Conservation (phyloP, 768 basidiomycete species). For the Sarcodon sp. region DNA sequence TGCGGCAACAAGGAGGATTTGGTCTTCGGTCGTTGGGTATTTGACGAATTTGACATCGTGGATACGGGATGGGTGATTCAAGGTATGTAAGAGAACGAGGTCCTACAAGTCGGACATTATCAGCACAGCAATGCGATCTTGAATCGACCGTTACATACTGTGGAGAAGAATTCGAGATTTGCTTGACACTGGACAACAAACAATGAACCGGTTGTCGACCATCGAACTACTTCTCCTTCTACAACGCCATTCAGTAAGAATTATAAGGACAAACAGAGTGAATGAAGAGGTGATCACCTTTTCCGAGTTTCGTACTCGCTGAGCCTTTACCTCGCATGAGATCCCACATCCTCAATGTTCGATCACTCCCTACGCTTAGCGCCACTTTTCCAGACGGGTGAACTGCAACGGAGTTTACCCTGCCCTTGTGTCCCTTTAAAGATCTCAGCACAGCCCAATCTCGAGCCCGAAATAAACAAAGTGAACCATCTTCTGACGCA, state of each 20-base stretch:
- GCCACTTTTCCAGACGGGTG: constrained; percentile 92
- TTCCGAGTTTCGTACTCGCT: constrained; percentile 81
- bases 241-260: not conserved
- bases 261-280: not conserved
- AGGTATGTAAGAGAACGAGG: constrained; percentile 62
- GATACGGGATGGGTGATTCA: constrained; percentile 70
- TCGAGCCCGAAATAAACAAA: constrained; percentile 82
- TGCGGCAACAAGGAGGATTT: constrained; percentile 71
- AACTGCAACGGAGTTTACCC: constrained; percentile 81
- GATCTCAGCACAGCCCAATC: constrained; percentile 88
- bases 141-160: constrained; percentile 29
- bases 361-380: constrained; percentile 83
- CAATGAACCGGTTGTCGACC: not conserved
- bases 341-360: constrained; percentile 95
- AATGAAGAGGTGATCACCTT: constrained; percentile 39
- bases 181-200: constrained; percentile 20
- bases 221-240: not conserved
- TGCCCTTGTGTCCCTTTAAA: constrained; percentile 88
- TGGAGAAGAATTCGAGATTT: constrained; percentile 73
- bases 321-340: constrained; percentile 88
- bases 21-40: constrained; percentile 39
- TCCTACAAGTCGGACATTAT: constrained; percentile 31
- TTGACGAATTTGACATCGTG: constrained; percentile 74
- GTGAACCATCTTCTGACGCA: constrained; percentile 84
- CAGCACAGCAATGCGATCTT: not conserved